These are phyloP conservation scores for Coemansia sp. DNA, from an alignment of 192 early-diverging fungal genomes.

Conservation along the genomic window DNA sequence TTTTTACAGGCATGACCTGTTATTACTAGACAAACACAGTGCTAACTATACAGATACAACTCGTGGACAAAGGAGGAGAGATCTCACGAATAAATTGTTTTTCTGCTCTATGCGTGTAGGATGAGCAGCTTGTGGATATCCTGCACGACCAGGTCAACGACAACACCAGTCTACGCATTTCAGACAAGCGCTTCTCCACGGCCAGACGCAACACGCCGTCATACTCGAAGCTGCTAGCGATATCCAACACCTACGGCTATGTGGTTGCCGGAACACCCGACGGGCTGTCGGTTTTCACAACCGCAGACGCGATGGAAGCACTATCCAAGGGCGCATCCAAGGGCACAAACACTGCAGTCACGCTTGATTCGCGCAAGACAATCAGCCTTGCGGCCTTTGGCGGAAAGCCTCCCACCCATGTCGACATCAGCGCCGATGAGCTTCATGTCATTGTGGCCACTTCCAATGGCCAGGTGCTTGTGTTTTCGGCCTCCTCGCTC, in stretches of 20 bases:
- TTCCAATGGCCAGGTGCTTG: conserved; percentile 11
- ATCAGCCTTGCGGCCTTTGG: conserved; percentile 42
- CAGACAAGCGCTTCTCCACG: conserved; percentile 31
- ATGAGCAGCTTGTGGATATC: conserved; percentile 44
- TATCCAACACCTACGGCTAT: conserved; percentile 68
- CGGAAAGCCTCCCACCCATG: conserved; percentile 29
- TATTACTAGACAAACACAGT: no score
- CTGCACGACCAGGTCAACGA: conserved; percentile 43
- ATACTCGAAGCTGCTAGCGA: conserved; percentile 57
- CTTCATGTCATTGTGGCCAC: conserved; percentile 35
- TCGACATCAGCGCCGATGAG: conserved; percentile 28
- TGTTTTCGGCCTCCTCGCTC: conserved; percentile 25
- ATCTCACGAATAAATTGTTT: background rate
- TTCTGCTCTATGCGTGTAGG: conserved; percentile 13
- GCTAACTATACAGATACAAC: no score
- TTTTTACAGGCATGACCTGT: no score
- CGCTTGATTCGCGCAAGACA: conserved; percentile 26
- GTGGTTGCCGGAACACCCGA: conserved; percentile 63
- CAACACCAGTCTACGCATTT: conserved; percentile 41
- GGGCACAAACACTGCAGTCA: conserved; percentile 41
- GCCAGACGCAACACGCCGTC: conserved; percentile 49
- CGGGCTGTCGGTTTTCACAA: conserved; percentile 56
- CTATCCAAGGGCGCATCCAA: conserved; percentile 28
- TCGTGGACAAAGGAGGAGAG: background rate
- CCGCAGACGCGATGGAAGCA: conserved; percentile 35